A percentile compares a stretch with the other conserved stretches of the same genome.
phyloP scores from a whole-genome alignment of 2,329 filamentous ascomycete species.

The Aspergillus oerlinghausenensis region DNA sequence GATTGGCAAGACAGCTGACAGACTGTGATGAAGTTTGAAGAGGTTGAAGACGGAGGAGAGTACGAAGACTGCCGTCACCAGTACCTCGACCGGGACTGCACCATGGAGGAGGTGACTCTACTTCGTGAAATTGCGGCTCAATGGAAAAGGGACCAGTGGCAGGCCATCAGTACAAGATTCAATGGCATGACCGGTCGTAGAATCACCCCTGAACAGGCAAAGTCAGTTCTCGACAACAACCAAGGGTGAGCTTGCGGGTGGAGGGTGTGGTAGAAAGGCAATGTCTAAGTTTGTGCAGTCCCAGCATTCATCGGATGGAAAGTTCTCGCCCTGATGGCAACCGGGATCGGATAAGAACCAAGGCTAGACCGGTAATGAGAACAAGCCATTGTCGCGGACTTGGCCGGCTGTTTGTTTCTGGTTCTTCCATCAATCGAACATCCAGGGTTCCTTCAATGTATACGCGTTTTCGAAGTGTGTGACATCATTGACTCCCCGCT shows the following conservation, averaged over 20 bases:
- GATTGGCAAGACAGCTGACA: neutral
- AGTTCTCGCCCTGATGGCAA: neutral
- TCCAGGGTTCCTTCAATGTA: conserved; percentile 7
- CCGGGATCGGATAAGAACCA: neutral
- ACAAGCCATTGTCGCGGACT: neutral
- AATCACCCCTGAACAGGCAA: conserved; percentile 38
- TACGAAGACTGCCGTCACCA: neutral
- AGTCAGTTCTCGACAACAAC: conserved; percentile 12
- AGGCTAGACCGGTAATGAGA: neutral
- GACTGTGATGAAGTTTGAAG: neutral
- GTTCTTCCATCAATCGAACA: neutral
- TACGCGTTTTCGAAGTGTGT: neutral
- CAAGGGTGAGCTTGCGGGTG: neutral
- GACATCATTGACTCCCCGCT: conserved; percentile 6
- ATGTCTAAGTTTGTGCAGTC: neutral
- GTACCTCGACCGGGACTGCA: conserved; percentile 23
- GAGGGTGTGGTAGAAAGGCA: neutral
- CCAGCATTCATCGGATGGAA: neutral
- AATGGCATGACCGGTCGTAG: conserved; percentile 46
- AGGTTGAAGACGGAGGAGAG: neutral
- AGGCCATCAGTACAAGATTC: conserved; percentile 45
- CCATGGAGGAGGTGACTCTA: conserved; percentile 24
- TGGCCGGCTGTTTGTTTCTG: neutral
- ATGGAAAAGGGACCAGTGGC: conserved; percentile 44
- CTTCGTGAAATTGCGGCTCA: conserved; percentile 42